Evolutionary conservation across 345 rosid genomes (phyloP).

Genomic region (Barbarea vulgaris): DNA sequence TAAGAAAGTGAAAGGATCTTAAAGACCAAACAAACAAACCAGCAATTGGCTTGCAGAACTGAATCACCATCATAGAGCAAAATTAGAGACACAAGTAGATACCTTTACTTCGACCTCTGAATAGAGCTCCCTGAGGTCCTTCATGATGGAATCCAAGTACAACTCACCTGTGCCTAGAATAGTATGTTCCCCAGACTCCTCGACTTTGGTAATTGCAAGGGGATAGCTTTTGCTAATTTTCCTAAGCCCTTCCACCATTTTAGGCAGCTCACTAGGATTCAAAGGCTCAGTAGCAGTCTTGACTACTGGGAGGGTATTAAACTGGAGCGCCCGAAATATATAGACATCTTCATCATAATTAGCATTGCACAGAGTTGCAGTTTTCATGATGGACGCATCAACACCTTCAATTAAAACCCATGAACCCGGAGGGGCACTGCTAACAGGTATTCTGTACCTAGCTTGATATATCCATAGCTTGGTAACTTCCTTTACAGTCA

Average conservation of each 20-base stretch:
- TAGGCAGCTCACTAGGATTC: conserved; percentile 97
- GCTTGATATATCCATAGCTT: conserved; percentile 96
- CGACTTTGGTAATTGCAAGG: conserved; percentile 93
- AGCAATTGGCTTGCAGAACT: neutral
- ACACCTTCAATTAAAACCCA: conserved; percentile 99
- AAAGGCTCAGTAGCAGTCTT: conserved; percentile 98
- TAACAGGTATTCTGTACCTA: conserved; percentile 83
- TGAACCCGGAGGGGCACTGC: conserved; percentile 97
- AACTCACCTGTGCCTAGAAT: conserved; percentile 95
- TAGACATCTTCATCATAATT: conserved; percentile 77
- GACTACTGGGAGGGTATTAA: conserved; percentile 94
- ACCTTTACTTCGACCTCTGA: conserved; percentile 99
- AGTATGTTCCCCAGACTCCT: conserved; percentile 98
- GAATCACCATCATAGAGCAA: neutral
- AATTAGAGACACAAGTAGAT: conserved; percentile 13
- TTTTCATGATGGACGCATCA: conserved; percentile 95
- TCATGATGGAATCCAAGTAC: conserved; percentile 96
- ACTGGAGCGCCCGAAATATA: conserved; percentile 86
- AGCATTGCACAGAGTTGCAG: conserved; percentile 82
- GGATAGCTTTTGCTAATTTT: conserved; percentile 99
- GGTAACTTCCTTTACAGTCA: conserved; percentile 92
- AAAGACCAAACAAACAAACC: conserved; percentile 10
- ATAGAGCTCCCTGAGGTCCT: conserved; percentile 96
- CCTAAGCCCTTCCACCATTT: conserved; percentile 99
- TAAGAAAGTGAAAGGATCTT: conserved; percentile 23